phyloP scores from a whole-genome alignment of 2,329 filamentous ascomycete species.

The Aspergillus ochraceoroseus region DNA sequence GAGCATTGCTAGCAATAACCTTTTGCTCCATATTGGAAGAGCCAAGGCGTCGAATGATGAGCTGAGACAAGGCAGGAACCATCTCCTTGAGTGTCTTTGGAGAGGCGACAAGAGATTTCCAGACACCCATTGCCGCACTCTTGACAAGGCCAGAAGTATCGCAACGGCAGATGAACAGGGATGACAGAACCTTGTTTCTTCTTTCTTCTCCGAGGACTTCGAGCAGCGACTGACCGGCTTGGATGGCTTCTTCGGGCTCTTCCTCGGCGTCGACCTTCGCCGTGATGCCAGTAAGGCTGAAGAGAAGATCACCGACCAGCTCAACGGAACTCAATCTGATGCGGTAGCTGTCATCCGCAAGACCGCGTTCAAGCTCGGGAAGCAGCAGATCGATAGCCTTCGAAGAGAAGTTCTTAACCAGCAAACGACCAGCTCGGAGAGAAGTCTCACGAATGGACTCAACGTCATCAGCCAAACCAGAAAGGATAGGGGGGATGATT shows the following conservation, averaged over 20 bases:
- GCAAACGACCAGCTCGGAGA: conserved; percentile 80
- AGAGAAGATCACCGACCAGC: conserved; percentile 89
- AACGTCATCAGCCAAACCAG: conserved; percentile 89
- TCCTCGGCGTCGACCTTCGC: conserved; percentile 74
- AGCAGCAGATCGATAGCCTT: conserved; percentile 90
- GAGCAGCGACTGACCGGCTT: conserved; percentile 87
- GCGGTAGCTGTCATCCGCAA: conserved; percentile 95
- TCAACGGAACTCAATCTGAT: conserved; percentile 98
- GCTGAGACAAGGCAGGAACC: conserved; percentile 86
- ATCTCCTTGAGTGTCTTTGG: conserved; percentile 92
- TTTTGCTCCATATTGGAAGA: conserved; percentile 98
- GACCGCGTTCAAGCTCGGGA: conserved; percentile 88
- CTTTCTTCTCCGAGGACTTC: conserved; percentile 94
- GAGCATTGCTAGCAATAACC: conserved; percentile 93
- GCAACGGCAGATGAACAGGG: conserved; percentile 93
- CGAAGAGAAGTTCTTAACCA: conserved; percentile 98
- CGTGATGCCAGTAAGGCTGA: conserved; percentile 94
- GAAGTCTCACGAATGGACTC: conserved; percentile 98
- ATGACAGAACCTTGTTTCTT: conserved; percentile 94
- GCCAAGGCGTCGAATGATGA: conserved; percentile 87
- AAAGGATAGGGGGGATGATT: conserved; percentile 91
- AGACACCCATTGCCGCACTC: conserved; percentile 82
- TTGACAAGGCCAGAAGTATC: conserved; percentile 92
- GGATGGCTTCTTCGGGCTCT: conserved; percentile 68
- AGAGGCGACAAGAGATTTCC: conserved; percentile 93